Base-by-base conservation (phyloP, 495 filamentous ascomycete genomes). In the Xanthoparmelia taractica region DNA sequence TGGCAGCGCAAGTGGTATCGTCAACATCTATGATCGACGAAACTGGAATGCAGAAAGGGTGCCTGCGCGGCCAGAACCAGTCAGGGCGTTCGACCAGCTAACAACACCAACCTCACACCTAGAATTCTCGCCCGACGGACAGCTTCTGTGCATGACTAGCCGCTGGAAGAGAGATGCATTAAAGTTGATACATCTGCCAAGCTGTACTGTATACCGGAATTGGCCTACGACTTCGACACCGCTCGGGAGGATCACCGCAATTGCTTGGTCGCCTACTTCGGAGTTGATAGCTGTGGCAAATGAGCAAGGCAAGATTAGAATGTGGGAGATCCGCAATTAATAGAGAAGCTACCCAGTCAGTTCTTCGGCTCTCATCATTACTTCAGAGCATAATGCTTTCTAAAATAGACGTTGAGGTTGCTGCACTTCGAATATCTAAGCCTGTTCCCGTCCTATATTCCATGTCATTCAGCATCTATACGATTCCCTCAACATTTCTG, bases 151-250 rank as follows among this genome's bases (percentile, higher is more conserved):
- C 8, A 89, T 97, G 78, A 87, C 84, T 23, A 93, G 88, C 73
- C 82, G 82, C 54, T 89, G 84, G 78, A 96, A 96, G 78, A 87
- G 87, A 65, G 91, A 97, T 78, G 89, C 91, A 2, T 71, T 98
- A 72, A 79, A 89, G 73, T 74, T 98, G 67, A 92, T 94, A 41
- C 94, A 98, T 74, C 76, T 98, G 67, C 93, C 93, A 2, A 89
- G 83, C 63, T 96, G 91, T 72, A 95, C 91, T 4, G 91, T 97
- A 20, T 98, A 94, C 79, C 84, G 84, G 69, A 97, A 98, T 74
- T 98, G 94, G 94, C 94, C 94, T 27, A 98, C 94, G 47, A 82
- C 83, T 45, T 84, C 86, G 72, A 98, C 94, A 60, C 93, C 95
- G 13, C 71, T 98, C 63, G 95, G 95, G 0, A 80, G 91, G 38